Evolutionary conservation across 805 yeast species (phyloP).

Genomic region (Lachancea quebecensis): DNA sequence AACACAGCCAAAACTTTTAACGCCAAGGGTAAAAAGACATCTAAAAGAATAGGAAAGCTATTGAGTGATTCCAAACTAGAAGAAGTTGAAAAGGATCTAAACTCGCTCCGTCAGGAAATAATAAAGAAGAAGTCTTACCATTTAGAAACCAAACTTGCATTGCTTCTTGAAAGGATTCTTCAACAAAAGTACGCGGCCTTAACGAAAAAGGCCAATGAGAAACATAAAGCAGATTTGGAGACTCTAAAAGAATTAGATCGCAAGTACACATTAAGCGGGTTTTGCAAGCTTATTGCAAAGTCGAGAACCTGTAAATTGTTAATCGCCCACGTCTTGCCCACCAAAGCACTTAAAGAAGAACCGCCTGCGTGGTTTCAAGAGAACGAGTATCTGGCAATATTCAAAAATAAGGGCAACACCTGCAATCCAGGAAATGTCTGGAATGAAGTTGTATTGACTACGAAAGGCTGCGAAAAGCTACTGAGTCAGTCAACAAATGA

Average conservation of each 20-base stretch:
- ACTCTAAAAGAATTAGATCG: constrained; percentile 11
- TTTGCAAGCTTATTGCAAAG: constrained; percentile 17
- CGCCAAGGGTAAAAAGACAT: constrained; percentile 29
- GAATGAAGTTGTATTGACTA: constrained; percentile 26
- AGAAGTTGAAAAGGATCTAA: constrained; percentile 14
- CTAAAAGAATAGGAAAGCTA: constrained; percentile 20
- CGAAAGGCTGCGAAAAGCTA: constrained; percentile 20
- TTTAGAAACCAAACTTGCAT: constrained; percentile 17
- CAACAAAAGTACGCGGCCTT: constrained; percentile 6
- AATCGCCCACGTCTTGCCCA: constrained; percentile 15
- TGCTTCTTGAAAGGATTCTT: constrained; percentile 9
- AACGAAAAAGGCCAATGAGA: constrained; percentile 7
- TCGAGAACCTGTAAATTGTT: constrained; percentile 25
- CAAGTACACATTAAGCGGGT: constrained; percentile 15
- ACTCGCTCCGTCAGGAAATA: constrained; percentile 18
- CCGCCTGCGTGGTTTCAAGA: constrained; percentile 23
- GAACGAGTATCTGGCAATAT: constrained; percentile 22
- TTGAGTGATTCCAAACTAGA: constrained; percentile 12
- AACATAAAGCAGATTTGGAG: constrained; percentile 6
- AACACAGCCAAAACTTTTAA: constrained; percentile 26
- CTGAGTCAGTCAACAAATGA: constrained; percentile 40
- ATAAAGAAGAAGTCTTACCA: constrained; percentile 26
- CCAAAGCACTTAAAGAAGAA: constrained; percentile 9
- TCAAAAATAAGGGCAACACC: constrained; percentile 28
- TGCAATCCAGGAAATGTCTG: constrained; percentile 44